Evolutionary conservation across 805 yeast genomes (phyloP).

Genomic region (Zygosaccharomyces pseudorouxii): DNA sequence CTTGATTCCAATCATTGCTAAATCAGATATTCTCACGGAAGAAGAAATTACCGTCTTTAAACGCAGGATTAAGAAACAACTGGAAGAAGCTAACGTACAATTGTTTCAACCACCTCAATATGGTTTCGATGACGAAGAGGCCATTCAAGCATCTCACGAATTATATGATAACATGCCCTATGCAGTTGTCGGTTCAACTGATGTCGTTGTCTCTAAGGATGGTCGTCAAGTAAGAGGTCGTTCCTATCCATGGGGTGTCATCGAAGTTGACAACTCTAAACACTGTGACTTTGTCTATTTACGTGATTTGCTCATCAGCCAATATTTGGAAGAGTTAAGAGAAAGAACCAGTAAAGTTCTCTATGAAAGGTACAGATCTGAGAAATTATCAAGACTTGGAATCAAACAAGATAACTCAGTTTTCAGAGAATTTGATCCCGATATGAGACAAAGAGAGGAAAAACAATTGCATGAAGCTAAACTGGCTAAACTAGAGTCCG

Average conservation of each 20-base stretch:
- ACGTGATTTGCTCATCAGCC: slow-evolving; percentile 83
- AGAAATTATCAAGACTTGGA: slow-evolving; percentile 75
- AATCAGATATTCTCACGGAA: slow-evolving; percentile 87
- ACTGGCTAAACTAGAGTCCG: slow-evolving; percentile 88
- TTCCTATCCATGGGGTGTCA: slow-evolving; percentile 93
- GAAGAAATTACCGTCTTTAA: slow-evolving; percentile 79
- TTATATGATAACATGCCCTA: slow-evolving; percentile 76
- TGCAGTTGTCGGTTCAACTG: slow-evolving; percentile 90
- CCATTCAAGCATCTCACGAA: slow-evolving; percentile 57
- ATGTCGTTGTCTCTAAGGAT: slow-evolving; percentile 59
- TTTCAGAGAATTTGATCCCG: slow-evolving; percentile 93
- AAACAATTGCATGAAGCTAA: slow-evolving; percentile 89
- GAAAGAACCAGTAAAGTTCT: slow-evolving; percentile 72
- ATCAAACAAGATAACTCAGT: slow-evolving; percentile 88
- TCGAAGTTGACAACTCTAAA: slow-evolving; percentile 90
- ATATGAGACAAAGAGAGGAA: slow-evolving; percentile 89
- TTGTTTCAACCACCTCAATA: slow-evolving; percentile 73
- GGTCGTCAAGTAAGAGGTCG: slow-evolving; percentile 88
- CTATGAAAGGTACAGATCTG: slow-evolving; percentile 86
- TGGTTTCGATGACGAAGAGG: slow-evolving; percentile 83
- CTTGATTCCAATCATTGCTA: slow-evolving; percentile 90
- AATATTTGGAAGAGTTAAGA: slow-evolving; percentile 88
- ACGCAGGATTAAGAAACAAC: slow-evolving; percentile 69
- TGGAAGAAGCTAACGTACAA: slow-evolving; percentile 66
- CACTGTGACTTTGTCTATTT: slow-evolving; percentile 89